Base-by-base conservation (phyloP, 208 protist genomes). In the Borovskyia barvae region DNA sequence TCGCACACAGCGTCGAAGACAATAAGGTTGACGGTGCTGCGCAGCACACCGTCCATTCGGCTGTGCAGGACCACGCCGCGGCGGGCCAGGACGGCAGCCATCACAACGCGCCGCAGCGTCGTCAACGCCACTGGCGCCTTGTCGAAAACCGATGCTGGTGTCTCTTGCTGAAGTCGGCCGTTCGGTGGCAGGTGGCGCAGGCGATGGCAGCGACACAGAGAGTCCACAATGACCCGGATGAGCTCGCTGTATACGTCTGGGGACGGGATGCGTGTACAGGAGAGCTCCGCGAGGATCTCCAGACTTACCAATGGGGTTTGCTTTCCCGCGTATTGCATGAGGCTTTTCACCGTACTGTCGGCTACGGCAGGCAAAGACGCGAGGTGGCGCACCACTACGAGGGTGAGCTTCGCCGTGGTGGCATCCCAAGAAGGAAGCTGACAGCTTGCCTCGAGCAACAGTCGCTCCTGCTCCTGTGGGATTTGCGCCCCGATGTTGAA, bases 1-100 rank as follows among this genome's bases (percentile, higher is more conserved):
- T 92, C 89, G 35, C 83, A 85, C 19, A 95, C 75, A 26, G 68
- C 64, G 46, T 95, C 89, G 53, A 95, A 95, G n/a, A 95, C 72
- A 33, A 95, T 73, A 8, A 93, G 71, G 60, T 95, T 90, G 12
- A 93, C 78, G 9, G 84, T 87, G 53, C 80, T 81, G 25, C 86
- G 83, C 39, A 95, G 62, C 9, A 88, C 73, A 58, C 88, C 80
- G 66, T 92, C 84, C 56, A 82, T 66, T 33, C 84, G 84, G 51
- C 73, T 84, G 69, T 95, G 89, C 17, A 93, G 50, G 25, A 88
- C 66, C 2, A 88, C 77, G 37, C 89, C 89, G 24, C 72, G 83
- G 14, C 80, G 68, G 6, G 86, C 84, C 14, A 81, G 49, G 19
- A 87, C 79, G 2, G 84, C 76, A 17, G 89, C 75, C 42, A 82